phyloP scores from a whole-genome alignment of 78 protist species.

The Cavenderia fasciculata region DNA sequence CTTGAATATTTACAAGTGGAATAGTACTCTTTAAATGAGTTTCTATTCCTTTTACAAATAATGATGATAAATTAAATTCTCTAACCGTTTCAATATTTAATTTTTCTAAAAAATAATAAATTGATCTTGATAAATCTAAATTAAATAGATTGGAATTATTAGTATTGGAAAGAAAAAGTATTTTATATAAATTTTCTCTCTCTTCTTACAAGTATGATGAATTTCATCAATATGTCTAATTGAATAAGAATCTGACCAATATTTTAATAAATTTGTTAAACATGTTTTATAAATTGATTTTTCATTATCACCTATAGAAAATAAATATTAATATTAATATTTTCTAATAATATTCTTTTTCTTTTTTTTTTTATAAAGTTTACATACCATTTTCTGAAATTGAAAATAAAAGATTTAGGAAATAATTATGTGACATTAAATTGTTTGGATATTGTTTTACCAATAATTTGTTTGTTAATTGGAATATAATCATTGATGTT shows the following conservation, averaged over 20 bases:
- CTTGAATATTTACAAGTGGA: conserved; percentile 23
- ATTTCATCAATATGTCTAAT: conserved; percentile 41
- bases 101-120: conserved; percentile 15
- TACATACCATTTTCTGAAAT: neutral
- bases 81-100: neutral
- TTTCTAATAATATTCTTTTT: neutral
- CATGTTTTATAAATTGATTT: neutral
- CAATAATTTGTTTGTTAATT: conserved; percentile 14
- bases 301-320: neutral
- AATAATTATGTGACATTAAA: conserved; percentile 19
- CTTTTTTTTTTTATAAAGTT: neutral
- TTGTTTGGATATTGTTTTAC: neutral
- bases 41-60: conserved; percentile 45
- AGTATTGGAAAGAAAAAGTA: neutral
- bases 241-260: conserved; percentile 49
- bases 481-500: conserved; percentile 7
- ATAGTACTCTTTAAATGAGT: conserved; percentile 45
- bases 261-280: conserved; percentile 33
- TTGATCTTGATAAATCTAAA: conserved; percentile 27
- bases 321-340: neutral
- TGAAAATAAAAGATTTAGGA: conserved; percentile 5
- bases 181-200: neutral
- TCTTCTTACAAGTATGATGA: conserved; percentile 17
- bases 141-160: neutral
- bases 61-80: neutral